These are phyloP conservation scores for Leptographium lundbergii DNA, from an alignment of 2,329 filamentous ascomycete genomes.

Conservation along the genomic window DNA sequence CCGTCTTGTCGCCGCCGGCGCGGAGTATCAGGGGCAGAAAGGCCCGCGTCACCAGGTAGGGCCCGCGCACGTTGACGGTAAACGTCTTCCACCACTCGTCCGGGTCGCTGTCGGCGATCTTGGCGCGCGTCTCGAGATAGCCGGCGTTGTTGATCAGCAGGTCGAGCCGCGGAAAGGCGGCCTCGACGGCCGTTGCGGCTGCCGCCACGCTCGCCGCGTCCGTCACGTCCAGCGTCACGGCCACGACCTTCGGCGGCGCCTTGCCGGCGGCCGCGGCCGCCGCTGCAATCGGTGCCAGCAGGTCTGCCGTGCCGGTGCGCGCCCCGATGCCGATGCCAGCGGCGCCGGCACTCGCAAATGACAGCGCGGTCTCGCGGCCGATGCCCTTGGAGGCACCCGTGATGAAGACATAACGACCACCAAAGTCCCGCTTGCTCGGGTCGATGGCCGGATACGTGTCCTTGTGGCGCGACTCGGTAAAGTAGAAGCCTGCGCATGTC, in stretches of 20 bases:
- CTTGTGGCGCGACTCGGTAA: conserved; percentile 12
- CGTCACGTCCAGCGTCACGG: conserved; percentile 21
- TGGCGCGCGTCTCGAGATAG: conserved; percentile 22
- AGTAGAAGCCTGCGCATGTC: conserved; percentile 4
- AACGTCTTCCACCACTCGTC: conserved; percentile 33
- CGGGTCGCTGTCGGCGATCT: conserved; percentile 24
- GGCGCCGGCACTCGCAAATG: conserved; percentile 36
- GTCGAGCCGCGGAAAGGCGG: conserved; percentile 22
- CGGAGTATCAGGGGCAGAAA: conserved; percentile 35
- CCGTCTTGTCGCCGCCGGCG: conserved; percentile 20
- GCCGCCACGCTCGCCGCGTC: conserved; percentile 21
- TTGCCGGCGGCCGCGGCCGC: conserved; percentile 18
- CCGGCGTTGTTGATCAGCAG: conserved; percentile 28
- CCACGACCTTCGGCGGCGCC: conserved; percentile 17
- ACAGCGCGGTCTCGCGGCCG: conserved; percentile 18
- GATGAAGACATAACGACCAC: conserved; percentile 15
- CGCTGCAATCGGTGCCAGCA: conserved; percentile 24
- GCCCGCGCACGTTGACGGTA: conserved; percentile 38
- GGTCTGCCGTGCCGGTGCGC: conserved; percentile 30
- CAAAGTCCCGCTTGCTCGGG: conserved; percentile 11
- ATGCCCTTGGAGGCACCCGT: conserved; percentile 17
- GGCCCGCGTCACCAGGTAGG: conserved; percentile 28
- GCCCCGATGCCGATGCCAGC: conserved; percentile 36
- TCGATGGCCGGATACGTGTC: conserved; percentile 20
- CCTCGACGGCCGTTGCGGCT: conserved; percentile 19